Evolutionary conservation across 257 asterid species (phyloP).

Genomic region (Ocimum tenuiflorum): DNA sequence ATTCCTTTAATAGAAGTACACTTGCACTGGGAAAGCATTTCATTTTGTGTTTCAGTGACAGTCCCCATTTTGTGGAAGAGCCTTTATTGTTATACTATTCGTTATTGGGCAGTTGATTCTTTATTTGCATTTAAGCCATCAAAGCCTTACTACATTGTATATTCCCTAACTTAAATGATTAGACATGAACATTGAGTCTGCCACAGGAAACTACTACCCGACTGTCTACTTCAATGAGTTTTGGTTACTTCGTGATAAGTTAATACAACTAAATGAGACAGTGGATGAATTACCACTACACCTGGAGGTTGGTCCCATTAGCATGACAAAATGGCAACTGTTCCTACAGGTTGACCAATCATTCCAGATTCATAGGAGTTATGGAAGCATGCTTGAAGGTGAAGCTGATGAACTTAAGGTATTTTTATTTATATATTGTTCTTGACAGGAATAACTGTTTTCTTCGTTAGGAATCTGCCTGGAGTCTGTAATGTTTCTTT

Average conservation of each 20-base stretch:
- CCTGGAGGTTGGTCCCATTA: conserved; percentile 85
- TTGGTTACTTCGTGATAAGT: conserved; percentile 89
- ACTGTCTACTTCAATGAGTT: conserved; percentile 84
- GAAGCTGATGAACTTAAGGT: conserved; percentile 99
- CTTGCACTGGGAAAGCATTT: neutral
- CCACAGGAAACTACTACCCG: conserved; percentile 81
- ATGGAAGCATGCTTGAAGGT: conserved; percentile 98
- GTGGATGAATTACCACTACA: conserved; percentile 73
- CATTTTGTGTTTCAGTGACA: neutral
- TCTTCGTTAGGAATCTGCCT: neutral
- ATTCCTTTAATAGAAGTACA: neutral
- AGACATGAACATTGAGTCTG: conserved; percentile 69
- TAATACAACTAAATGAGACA: conserved; percentile 66
- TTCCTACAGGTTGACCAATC: conserved; percentile 96
- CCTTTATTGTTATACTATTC: neutral
- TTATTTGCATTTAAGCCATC: neutral
- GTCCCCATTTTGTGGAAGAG: conserved; percentile 1
- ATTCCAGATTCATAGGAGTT: conserved; percentile 82
- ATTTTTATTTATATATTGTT: conserved; percentile 2
- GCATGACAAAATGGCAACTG: conserved; percentile 98
- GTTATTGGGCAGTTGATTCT: conserved; percentile 4
- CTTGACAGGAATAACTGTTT: neutral
- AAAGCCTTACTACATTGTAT: neutral
- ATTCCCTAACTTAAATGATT: conserved; percentile 48
- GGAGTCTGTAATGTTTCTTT: conserved; percentile 4